Percentiles rank a stretch among this genome's conserved stretches.
Evolutionary conservation across 192 early-diverging fungal species (phyloP).

Genomic region (Entrophospora sp.): DNA sequence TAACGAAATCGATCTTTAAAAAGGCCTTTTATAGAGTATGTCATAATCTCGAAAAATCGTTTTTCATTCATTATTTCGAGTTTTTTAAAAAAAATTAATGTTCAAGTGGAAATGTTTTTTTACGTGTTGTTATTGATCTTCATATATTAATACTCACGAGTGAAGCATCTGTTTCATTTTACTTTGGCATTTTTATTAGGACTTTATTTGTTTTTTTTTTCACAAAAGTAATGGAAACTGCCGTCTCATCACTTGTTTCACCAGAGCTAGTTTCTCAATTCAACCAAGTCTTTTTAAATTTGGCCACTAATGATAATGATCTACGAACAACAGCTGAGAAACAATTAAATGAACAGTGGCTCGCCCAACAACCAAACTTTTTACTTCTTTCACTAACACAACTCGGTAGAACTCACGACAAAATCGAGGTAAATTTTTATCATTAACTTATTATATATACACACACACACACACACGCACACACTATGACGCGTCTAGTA

Average conservation of each 20-base stretch:
- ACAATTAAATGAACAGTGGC: constrained; percentile 47
- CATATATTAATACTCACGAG: too few species aligned
- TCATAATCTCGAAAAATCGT: too few species aligned
- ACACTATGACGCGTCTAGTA: too few species aligned
- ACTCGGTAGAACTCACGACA: constrained; percentile 28
- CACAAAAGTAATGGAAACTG: constrained; percentile 8
- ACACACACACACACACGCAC: too few species aligned
- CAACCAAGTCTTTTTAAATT: constrained; percentile 32
- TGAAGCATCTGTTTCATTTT: too few species aligned
- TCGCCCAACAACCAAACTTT: constrained; percentile 38
- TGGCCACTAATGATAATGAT: constrained; percentile 41
- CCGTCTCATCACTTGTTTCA: neutral
- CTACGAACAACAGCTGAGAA: constrained; percentile 39
- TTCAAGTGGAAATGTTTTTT: too few species aligned
- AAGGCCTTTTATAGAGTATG: too few species aligned
- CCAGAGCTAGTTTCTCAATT: constrained; percentile 40
- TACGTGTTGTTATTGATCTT: too few species aligned
- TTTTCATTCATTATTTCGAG: neutral
- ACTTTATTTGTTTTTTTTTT: neutral
- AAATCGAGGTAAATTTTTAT: too few species aligned
- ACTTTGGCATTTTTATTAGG: neutral
- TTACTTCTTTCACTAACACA: constrained; percentile 40
- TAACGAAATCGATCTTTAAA: too few species aligned
- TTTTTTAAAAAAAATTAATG: too few species aligned
- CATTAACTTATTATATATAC: too few species aligned